Base-by-base conservation (phyloP, 2,329 filamentous ascomycete genomes). In the Sarocladiaceae sp. region DNA sequence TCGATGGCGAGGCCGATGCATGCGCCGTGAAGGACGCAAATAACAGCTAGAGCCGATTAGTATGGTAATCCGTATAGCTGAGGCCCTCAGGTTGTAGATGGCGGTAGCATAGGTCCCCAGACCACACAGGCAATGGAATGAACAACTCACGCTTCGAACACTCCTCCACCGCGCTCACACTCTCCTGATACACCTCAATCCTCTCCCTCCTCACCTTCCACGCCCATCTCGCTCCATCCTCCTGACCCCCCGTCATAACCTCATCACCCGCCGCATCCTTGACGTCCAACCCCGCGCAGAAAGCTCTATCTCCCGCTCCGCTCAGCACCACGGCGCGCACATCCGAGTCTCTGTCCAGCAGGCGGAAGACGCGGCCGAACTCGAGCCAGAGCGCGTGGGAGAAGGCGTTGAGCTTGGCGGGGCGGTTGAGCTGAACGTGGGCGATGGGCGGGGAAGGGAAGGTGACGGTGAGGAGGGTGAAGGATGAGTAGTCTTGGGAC, bases 401-500 rank as follows among this genome's bases (percentile, higher is more conserved):
- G 63, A 95, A 96, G 51, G 90, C 82, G 63, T 97, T 97, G 62
- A 96, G 70, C 69, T 95, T 95, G 52, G 79, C 65, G 1, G 90
- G 80, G 1, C 90, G 79, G 69, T 94, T 90, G 67, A 95, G 95
- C 66, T 96, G 84, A 47, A 97, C 85, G 61, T 95, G 88, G n/a
- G 83, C 86, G 40, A 96, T 83, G 68, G 81, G 81, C 57, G 83
- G 74, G 29, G 68, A 58, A 0, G 89, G 87, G 33, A 80, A 81
- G n/a, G 76, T 80, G 53, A 94, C 72, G 52, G 80, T 79, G 74
- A 88, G 89, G 70, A 85, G 72, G 53, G 82, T 69, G 66, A 78
- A 83, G 72, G 52, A 81, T 79, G 74, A 88, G 18, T 12, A 6
- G 18, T 41, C 20, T 4, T 39, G 34, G 9, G 26, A 29, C 26